Conservation (phyloP, 2,329 filamentous ascomycete genomes). For the Dactylella cylindrospora region DNA sequence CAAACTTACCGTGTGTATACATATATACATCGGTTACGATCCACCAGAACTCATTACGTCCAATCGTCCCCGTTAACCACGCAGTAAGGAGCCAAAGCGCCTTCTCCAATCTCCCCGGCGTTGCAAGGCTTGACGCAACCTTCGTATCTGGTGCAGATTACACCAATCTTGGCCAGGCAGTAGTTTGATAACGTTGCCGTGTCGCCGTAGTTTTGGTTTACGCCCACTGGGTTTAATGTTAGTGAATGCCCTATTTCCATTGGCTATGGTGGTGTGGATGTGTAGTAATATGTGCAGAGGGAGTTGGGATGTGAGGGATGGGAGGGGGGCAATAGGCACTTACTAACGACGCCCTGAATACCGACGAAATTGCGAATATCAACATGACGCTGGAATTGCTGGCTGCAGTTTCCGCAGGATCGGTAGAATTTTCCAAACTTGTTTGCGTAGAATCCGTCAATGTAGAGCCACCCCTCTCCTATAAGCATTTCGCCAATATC, state of each 20-base stretch:
- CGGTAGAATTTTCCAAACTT: conserved; percentile 56
- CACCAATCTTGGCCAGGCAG: conserved; percentile 20
- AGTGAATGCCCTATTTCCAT: conserved; percentile 44
- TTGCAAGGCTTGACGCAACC: conserved; percentile 26
- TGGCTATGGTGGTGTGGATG: conserved; percentile 51
- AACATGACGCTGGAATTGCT: conserved; percentile 50
- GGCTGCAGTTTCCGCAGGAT: conserved; percentile 55
- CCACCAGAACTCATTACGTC: too few species aligned
- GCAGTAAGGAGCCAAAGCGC: conserved; percentile 18
- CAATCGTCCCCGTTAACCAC: conserved; percentile 23
- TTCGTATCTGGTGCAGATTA: conserved; percentile 19
- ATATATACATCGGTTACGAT: too few species aligned
- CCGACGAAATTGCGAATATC: conserved; percentile 23
- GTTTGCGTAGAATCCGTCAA: conserved; percentile 53
- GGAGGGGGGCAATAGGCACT: neutral
- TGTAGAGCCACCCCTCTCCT: conserved; percentile 35
- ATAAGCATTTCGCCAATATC: too few species aligned
- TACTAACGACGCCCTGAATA: conserved; percentile 32
- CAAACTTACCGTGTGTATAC: too few species aligned
- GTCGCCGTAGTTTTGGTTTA: conserved; percentile 54
- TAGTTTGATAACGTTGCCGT: conserved; percentile 47
- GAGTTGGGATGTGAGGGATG: too few species aligned
- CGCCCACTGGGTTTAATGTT: conserved; percentile 49
- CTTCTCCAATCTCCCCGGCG: conserved; percentile 20
- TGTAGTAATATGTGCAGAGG: neutral